Conservation (phyloP, 2,329 filamentous ascomycete genomes). For the Xylaria sp. region DNA sequence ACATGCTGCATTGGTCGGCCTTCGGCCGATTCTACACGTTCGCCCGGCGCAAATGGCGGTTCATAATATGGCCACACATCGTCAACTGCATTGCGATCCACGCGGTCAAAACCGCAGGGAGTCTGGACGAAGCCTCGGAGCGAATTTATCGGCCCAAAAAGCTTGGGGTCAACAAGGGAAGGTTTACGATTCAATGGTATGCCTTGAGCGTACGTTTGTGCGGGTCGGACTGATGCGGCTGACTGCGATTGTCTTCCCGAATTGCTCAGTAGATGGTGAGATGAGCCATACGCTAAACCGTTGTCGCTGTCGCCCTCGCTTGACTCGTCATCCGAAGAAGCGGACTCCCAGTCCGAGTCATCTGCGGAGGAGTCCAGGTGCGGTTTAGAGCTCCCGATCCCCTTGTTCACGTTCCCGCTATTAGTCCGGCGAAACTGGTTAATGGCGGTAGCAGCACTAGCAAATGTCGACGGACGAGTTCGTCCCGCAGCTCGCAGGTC, state of each 20-base stretch:
- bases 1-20: constrained; percentile 63
- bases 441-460: constrained; percentile 49
- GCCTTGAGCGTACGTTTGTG: constrained; percentile 31
- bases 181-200: constrained; percentile 41
- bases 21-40: constrained; percentile 44
- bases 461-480: constrained; percentile 45
- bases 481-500: constrained; percentile 52
- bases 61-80: constrained; percentile 45
- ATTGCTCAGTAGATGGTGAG: constrained; percentile 32
- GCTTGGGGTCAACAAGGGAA: constrained; percentile 61
- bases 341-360: constrained; percentile 64
- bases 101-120: constrained; percentile 60
- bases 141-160: constrained; percentile 68
- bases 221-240: constrained; percentile 18
- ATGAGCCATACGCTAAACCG: constrained; percentile 52
- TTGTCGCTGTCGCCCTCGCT: constrained; percentile 50
- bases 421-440: constrained; percentile 49
- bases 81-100: constrained; percentile 37
- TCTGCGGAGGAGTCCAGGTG: constrained; percentile 46
- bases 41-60: constrained; percentile 43
- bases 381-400: constrained; percentile 49
- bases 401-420: constrained; percentile 45
- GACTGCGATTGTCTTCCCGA: constrained; percentile 22
- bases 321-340: constrained; percentile 54
- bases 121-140: constrained; percentile 60